Evolutionary conservation across 148 eudicot genomes (phyloP).

Genomic region (Rhododendron ferrugineum): DNA sequence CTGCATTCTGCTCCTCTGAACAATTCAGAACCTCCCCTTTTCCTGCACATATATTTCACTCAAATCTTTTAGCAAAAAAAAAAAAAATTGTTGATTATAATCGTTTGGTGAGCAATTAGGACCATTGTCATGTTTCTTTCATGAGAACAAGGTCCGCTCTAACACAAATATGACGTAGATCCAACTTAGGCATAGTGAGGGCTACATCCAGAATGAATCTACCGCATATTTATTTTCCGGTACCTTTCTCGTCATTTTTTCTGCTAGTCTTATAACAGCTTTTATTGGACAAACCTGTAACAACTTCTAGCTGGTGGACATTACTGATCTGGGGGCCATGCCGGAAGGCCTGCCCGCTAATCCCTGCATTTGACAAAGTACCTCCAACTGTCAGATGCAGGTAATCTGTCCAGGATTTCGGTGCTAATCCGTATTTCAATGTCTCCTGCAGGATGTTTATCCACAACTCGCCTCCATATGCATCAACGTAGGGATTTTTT

Average conservation of each 20-base stretch:
- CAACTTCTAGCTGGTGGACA: slow-evolving; percentile 71
- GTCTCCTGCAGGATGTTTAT: slow-evolving; percentile 54
- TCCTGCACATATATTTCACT: slow-evolving; percentile 43
- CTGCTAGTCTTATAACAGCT: neutral
- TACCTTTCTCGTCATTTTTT: neutral
- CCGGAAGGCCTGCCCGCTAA: slow-evolving; percentile 80
- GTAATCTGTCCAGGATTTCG: slow-evolving; percentile 97
- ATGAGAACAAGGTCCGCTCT: slow-evolving; percentile 13
- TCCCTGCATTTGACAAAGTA: slow-evolving; percentile 84
- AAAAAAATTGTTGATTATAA: neutral
- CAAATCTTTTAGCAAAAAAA: neutral
- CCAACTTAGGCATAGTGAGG: neutral
- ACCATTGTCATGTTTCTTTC: neutral
- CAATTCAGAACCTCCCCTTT: slow-evolving; percentile 63
- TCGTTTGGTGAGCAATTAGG: neutral
- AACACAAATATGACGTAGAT: neutral
- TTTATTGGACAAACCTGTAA: slow-evolving; percentile 59
- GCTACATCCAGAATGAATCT: neutral
- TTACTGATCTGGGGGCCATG: slow-evolving; percentile 94
- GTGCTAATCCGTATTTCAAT: slow-evolving; percentile 62
- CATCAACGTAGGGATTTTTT: slow-evolving; percentile 52
- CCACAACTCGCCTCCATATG: slow-evolving; percentile 79
- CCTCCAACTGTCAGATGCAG: slow-evolving; percentile 81
- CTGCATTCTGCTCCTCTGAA: slow-evolving; percentile 59
- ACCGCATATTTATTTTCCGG: neutral